phyloP scores from a whole-genome alignment of 768 basidiomycete genomes.

The Suillus hirtellus region DNA sequence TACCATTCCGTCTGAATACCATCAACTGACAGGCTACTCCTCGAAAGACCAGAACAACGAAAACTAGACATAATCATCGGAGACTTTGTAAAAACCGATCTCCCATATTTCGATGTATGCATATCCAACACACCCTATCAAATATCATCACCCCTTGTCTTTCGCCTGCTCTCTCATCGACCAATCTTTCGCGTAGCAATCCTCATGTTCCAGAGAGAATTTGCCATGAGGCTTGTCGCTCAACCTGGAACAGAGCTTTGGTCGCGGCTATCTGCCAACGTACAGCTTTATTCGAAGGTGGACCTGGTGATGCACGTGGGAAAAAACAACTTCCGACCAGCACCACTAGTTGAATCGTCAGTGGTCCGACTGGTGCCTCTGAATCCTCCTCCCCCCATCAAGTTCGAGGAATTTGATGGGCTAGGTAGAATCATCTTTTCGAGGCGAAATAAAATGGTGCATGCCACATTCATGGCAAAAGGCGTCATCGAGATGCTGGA shows the following conservation, averaged over 20 bases:
- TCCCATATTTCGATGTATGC: constrained; percentile 99
- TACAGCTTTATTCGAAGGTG: constrained; percentile 95
- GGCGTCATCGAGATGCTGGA: constrained; percentile 95
- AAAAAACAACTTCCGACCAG: constrained; percentile 96
- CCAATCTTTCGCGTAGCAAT: constrained; percentile 92
- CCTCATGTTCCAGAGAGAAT: constrained; percentile 99
- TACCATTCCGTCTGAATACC: background rate
- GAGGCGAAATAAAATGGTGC: constrained; percentile 85
- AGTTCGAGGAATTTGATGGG: constrained; percentile 98
- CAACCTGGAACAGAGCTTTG: constrained; percentile 81
- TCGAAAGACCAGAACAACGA: constrained; percentile 83
- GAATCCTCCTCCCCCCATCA: constrained; percentile 93
- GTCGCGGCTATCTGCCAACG: constrained; percentile 95
- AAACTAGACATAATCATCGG: constrained; percentile 95
- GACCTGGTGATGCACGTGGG: constrained; percentile 95
- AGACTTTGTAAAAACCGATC: constrained; percentile 96
- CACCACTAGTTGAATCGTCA: constrained; percentile 90
- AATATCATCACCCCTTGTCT: constrained; percentile 96
- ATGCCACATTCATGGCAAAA: constrained; percentile 90
- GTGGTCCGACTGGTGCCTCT: constrained; percentile 90
- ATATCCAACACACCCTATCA: constrained; percentile 99
- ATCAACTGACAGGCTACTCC: background rate
- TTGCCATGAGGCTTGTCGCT: constrained; percentile 89
- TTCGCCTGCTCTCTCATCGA: constrained; percentile 94
- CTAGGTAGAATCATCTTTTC: constrained; percentile 89